Conservation (phyloP, 2,329 filamentous ascomycete species). For the Microsporum audouinii region DNA sequence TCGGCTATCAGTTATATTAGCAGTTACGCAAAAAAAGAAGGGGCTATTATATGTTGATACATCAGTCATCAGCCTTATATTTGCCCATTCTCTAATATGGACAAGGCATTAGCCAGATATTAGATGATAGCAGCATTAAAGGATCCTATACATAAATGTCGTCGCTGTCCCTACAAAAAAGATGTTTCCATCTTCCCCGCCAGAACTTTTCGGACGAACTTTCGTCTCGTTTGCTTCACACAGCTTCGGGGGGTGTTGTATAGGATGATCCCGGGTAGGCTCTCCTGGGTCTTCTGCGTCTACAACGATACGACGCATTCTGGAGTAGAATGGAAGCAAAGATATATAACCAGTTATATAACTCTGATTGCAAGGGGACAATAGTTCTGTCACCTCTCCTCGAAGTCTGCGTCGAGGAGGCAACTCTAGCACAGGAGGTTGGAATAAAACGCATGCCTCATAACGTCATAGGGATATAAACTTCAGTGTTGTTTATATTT, state of each 20-base stretch:
- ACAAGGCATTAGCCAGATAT: background rate
- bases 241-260: constrained; percentile 17
- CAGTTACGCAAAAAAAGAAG: background rate
- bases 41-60: constrained; percentile 9
- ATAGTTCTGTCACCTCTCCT: background rate
- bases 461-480: background rate
- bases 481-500: background rate
- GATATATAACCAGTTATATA: background rate
- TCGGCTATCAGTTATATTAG: constrained; percentile 34
- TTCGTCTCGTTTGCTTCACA: constrained; percentile 37
- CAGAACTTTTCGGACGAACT: constrained; percentile 29
- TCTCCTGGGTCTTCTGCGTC: constrained; percentile 27
- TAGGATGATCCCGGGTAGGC: constrained; percentile 31
- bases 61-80: constrained; percentile 33
- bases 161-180: constrained; percentile 33
- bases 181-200: constrained; percentile 27
- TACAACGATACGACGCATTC: constrained; percentile 15
- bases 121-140: background rate
- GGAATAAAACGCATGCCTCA: background rate
- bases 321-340: background rate
- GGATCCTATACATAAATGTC: constrained; percentile 23
- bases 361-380: background rate
- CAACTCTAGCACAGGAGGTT: background rate
- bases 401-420: background rate
- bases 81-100: constrained; percentile 28